Percentiles rank a stretch among this genome's conserved stretches.
Conservation (phyloP, 2,329 filamentous ascomycete genomes). For the Biscogniauxia mediterranea region DNA sequence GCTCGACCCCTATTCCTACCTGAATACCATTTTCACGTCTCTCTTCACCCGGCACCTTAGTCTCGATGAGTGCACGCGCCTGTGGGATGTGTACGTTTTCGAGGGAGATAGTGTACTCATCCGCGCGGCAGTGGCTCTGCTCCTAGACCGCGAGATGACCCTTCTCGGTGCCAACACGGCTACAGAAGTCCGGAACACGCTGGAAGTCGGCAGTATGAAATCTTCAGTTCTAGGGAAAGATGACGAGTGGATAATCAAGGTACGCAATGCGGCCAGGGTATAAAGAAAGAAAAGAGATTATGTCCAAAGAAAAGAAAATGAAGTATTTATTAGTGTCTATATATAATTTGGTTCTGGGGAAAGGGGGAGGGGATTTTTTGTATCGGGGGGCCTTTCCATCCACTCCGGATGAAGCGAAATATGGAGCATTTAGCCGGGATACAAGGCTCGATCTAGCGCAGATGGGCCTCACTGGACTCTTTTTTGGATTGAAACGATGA, state of each 20-base stretch:
- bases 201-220: conserved; percentile 34
- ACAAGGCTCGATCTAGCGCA: neutral
- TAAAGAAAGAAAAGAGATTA: conserved; percentile 8
- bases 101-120: conserved; percentile 74
- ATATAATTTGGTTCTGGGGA: neutral
- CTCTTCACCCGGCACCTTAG: conserved; percentile 63
- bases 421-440: neutral
- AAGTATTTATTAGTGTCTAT: neutral
- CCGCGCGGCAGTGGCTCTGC: conserved; percentile 66
- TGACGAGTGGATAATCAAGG: conserved; percentile 28
- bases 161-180: conserved; percentile 47
- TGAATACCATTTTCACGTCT: conserved; percentile 59
- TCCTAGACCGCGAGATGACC: conserved; percentile 53
- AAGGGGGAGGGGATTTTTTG: too few species aligned
- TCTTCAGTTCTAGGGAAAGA: conserved; percentile 22
- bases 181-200: conserved; percentile 40
- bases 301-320: neutral
- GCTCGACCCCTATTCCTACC: conserved; percentile 51
- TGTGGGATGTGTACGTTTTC: conserved; percentile 83
- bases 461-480: neutral
- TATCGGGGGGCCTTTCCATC: too few species aligned
- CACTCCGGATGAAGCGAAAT: neutral
- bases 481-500: neutral
- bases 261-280: conserved; percentile 24
- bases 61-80: conserved; percentile 67